Evolutionary conservation across 2,329 filamentous ascomycete species (phyloP), one percentile per base, ranked within the genome.

Genomic region (Magnaporthales sp.): DNA sequence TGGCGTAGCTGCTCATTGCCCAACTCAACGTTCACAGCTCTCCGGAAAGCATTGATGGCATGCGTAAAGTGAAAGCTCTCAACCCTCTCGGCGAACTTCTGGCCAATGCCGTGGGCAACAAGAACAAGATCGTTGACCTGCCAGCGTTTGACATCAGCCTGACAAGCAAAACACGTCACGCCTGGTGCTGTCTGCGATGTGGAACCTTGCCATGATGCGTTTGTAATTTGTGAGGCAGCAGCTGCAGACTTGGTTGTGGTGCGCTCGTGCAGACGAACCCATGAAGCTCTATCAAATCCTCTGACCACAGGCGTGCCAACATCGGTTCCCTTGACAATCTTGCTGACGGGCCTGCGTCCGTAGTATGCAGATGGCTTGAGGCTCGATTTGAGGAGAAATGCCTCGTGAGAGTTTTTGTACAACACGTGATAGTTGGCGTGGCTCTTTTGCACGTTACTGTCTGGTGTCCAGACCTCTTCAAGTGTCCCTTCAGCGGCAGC

Each of bases 51-150:
- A 73, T 97, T 98, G 75, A 98, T 94, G 5, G 93, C 91, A 75
- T 98, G 94, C 0, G 95, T 99, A 73, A 99, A 99, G 76, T 98
- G 92, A 72, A 93, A 99, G 72, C 92, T 97, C 76, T 98, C 94
- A 68, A 98, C 92, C 13, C 93, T 85, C 75, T 99, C 93, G 0
- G 93, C 96, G 64, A 98, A 84, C 75, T 99, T 98, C 76, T 99
- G 95, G 0, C 95, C 95, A 70, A 99, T 98, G 1, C 95, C 95
- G 73, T 99, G 95, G 60, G 95, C 91, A 10, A 98, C 92, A 4
- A 99, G 83, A 1, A 98, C 86, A 8, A 99, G 81, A 73, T 99
- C 95, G 0, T 91, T 94, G 5, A 96, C 91, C 68, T 88, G 87
- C 1, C 88, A 88, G 30, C 82, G 82, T 58, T 86, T 81, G 74